Percentiles rank a stretch among this genome's conserved stretches.
These are phyloP conservation scores for Venturia aucupariae DNA, from an alignment of 2,329 filamentous ascomycete genomes.

Conservation along the genomic window DNA sequence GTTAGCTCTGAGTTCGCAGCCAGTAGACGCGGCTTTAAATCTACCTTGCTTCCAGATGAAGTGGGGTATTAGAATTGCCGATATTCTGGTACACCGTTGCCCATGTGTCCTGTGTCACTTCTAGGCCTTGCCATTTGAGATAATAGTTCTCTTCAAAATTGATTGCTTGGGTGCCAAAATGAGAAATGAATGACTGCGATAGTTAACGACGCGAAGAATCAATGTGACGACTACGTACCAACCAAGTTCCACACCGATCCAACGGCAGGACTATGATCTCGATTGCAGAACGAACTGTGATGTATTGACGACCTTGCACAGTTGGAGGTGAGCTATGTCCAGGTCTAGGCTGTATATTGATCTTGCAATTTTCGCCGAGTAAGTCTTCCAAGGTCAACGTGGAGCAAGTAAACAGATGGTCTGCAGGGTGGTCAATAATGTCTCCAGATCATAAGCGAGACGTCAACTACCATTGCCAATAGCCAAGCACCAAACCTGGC, in stretches of 20 bases:
- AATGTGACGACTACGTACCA: not conserved
- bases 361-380: not conserved
- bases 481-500: not conserved
- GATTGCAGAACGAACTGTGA: not conserved
- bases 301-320: slow-evolving; percentile 3
- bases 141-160: not conserved
- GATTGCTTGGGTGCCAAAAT: not conserved
- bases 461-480: not conserved
- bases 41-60: slow-evolving; percentile 1
- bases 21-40: not conserved
- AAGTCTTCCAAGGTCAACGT: not conserved
- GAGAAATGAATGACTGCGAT: not conserved
- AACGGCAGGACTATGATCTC: not conserved
- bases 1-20: not conserved
- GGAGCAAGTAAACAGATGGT: not conserved
- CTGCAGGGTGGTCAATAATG: not conserved
- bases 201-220: not conserved
- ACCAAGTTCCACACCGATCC: not conserved
- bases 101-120: not conserved
- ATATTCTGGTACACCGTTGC: not conserved
- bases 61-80: not conserved
- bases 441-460: not conserved
- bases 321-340: not conserved
- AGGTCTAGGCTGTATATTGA: slow-evolving; percentile 2
- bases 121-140: not conserved